Base-by-base conservation (phyloP, 257 asterid species). In the Przewalskia tangutica region DNA sequence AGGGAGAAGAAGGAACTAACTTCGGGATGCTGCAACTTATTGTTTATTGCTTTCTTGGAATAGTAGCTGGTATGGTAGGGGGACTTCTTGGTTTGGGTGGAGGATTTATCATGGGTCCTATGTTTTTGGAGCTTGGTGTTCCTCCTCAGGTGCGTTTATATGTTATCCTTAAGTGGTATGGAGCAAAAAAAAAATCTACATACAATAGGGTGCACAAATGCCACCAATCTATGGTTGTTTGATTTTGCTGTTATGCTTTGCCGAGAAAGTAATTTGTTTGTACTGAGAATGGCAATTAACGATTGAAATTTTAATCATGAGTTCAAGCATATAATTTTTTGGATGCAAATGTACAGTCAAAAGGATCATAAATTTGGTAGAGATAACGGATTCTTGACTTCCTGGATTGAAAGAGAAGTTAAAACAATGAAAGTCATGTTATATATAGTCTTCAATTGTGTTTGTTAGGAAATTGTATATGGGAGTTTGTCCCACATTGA, bases 21-120 rank as follows among this genome's bases (percentile, higher is more conserved):
- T 88, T 93, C 14, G 87, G 84, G 86, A 89, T 89, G 81, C 86
- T 83, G 84, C 97, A 93, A 81, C 90, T 95, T 78, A 2, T 92
- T 66, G 84, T 67, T 11, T 95, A 95, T 79, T 89, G 98, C 85
- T 90, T 90, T 80, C 91, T 91, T 20, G 99, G 99, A 32, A 7
- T 88, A 56, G 48, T 94, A 70, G 99, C 99, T 79, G 99, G 99
- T 71, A 51, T 94, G 62, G 99, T 95, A 12, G 99, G 98, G 17
- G 99, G 99, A 17, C 93, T 95, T 85, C 93, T 95, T 66, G 99
- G 99, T 81, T 93, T 95, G 0, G 99, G 99, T 53, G 99, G 99
- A 79, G 99, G 99, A 84, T 95, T 95, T 82, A 89, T 89, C 40
- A 86, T 89, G 90, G 90, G 92, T 44, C 90, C 92, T 38, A 85